Percentiles rank a stretch among this genome's conserved stretches.
phyloP scores from a whole-genome alignment of 148 eudicot genomes.

The Silene conica region DNA sequence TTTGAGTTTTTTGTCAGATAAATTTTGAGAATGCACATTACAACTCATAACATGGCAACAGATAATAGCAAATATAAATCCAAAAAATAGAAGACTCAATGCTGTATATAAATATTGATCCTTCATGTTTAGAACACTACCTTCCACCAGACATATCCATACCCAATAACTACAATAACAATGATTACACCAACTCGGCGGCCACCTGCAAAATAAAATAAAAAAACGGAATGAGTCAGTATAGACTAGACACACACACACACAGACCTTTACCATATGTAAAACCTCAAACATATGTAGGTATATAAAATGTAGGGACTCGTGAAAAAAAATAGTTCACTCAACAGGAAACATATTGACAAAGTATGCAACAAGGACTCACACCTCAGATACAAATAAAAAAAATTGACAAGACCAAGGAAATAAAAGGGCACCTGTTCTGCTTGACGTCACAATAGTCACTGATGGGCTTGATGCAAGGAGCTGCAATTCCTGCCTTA shows the following conservation, averaged over 20 bases:
- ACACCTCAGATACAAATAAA: neutral
- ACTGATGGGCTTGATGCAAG: slow-evolving; percentile 64
- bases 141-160: slow-evolving; percentile 98
- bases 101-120: neutral
- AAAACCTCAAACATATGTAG: too few relatives aligned
- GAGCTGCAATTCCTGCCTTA: slow-evolving; percentile 79
- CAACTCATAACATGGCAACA: neutral
- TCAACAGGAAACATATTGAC: neutral
- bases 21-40: neutral
- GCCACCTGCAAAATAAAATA: slow-evolving; percentile 49
- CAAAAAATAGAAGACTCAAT: neutral
- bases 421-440: slow-evolving; percentile 45
- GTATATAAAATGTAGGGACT: too few relatives aligned
- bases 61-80: neutral
- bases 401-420: neutral
- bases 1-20: neutral
- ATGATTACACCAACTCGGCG: slow-evolving; percentile 58
- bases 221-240: neutral
- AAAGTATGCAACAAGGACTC: neutral
- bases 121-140: slow-evolving; percentile 31
- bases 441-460: slow-evolving; percentile 69
- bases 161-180: slow-evolving; percentile 58
- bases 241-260: neutral
- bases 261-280: too few relatives aligned
- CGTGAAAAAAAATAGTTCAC: too few relatives aligned